Evolutionary conservation across 192 early-diverging fungal genomes (phyloP), one percentile per base, ranked within the genome.

Genomic region (Chytriomyces confervae): DNA sequence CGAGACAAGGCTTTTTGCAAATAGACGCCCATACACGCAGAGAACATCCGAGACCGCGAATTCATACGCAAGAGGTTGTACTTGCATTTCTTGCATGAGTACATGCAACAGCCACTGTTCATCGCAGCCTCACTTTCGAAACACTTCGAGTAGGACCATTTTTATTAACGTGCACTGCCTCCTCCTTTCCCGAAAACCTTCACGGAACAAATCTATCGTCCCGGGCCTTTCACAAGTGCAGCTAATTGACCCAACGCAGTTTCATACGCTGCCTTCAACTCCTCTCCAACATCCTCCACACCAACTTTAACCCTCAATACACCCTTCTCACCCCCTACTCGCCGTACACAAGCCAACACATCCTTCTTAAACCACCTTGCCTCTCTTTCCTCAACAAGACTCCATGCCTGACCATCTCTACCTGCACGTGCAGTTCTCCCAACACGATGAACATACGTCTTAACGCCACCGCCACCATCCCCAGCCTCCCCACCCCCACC

Each of bases 361-460:
- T 81, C 79, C 27, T 46, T 45, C 77, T 87, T 87, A 71, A 87
- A 87, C 80, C 81, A 84, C 49, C 81, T 45, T 5, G 75, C 86
- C 65, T 87, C 80, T 9, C 72, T 84, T 9, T 61, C 65, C 70
- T 82, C 83, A 20, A 83, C 36, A 43, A 87, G 65, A 27, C 82
- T 80, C 53, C 67, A 81, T 2, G 82, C 82, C 2, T 84, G 79
- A 36, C 96, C 96, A n/a, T 89, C 83, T 27, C 92, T 84, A 7
- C 95, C 96, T 6, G 96, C 95, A 76, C 96, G 89, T 11, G 95
- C 96, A 3, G 97, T 98, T 67, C 97, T 88, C 8, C 97, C 96
- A 3, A 97, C 92, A 76, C 97, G 92, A 74, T 99, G 97, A n/a
- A 97, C 91, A 77, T 98, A 98, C 79, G 94, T 92, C 80, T 93